phyloP scores from a whole-genome alignment of 371 early-diverging fungal genomes.

The Mucor racemosus region DNA sequence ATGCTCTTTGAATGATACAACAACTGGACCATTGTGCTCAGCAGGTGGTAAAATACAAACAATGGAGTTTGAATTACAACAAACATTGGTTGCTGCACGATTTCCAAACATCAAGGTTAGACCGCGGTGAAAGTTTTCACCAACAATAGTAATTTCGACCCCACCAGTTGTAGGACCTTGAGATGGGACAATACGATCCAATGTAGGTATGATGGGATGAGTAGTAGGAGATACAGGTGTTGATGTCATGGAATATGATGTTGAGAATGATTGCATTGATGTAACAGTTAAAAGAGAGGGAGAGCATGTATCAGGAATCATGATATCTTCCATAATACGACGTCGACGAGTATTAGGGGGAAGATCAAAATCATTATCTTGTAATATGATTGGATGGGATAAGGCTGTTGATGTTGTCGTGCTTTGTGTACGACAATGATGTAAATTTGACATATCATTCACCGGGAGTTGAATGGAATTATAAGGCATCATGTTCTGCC shows the following conservation, averaged over 20 bases:
- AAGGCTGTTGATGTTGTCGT: not conserved
- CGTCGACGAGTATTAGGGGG: not conserved
- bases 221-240: not conserved
- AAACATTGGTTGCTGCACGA: conserved; percentile 48
- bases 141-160: conserved; percentile 72
- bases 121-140: conserved; percentile 66
- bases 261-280: not conserved
- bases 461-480: not conserved
- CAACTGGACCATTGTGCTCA: conserved; percentile 66
- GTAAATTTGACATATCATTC: conserved; percentile 3
- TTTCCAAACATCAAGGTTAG: conserved; percentile 58
- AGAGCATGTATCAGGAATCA: not conserved
- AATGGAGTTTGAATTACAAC: conserved; percentile 65
- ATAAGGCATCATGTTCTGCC: not conserved
- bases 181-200: conserved; percentile 61
- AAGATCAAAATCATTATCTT: not conserved
- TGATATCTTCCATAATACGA: not conserved
- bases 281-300: not conserved
- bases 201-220: conserved; percentile 16
- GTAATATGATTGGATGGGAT: not conserved
- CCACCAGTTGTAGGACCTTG: conserved; percentile 80
- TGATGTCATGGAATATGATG: not conserved
- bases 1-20: conserved; percentile 67
- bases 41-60: conserved; percentile 82
- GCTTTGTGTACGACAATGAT: conserved; percentile 8